A percentile compares a stretch with the other conserved stretches of the same genome.
phyloP scores from a whole-genome alignment of 1,284 basidiomycete species.

The Ustilago loliicola region DNA sequence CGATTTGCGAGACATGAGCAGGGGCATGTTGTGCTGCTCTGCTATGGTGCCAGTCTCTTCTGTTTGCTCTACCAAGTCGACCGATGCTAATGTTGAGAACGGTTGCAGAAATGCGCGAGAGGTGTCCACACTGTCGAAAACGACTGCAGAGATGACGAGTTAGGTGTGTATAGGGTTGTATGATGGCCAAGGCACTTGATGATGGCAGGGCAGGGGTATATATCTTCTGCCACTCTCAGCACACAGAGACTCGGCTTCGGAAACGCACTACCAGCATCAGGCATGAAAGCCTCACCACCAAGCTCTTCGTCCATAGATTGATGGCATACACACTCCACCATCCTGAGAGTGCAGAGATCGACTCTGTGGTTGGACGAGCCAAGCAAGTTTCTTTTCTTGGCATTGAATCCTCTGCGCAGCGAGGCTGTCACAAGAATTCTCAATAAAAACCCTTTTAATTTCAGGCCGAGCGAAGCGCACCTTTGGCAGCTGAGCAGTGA shows the following conservation, averaged over 20 bases:
- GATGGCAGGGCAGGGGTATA: constrained; percentile 7
- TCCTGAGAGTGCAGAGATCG: not conserved
- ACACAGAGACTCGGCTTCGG: not conserved
- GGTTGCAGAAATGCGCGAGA: not conserved
- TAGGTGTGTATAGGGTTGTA: not conserved
- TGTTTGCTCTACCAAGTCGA: not conserved
- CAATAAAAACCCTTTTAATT: not conserved
- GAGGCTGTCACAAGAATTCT: not conserved
- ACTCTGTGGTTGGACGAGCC: not conserved
- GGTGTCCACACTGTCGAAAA: not conserved
- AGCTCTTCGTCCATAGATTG: not conserved
- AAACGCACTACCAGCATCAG: constrained; percentile 2
- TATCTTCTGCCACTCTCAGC: constrained; percentile 2
- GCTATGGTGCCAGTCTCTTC: not conserved
- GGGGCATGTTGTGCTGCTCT: constrained; percentile 13
- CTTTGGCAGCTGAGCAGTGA: not conserved
- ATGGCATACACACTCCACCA: constrained; percentile 5
- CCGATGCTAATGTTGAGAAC: not conserved
- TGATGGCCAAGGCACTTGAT: not conserved
- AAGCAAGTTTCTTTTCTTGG: constrained; percentile 8
- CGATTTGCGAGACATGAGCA: constrained; percentile 29
- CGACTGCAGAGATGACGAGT: not conserved
- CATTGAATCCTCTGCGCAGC: not conserved
- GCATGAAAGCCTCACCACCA: constrained; percentile 1
- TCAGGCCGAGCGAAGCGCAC: not conserved